These are phyloP conservation scores for Cucurbita ficifolia DNA, from an alignment of 306 rosid species.

Conservation along the genomic window DNA sequence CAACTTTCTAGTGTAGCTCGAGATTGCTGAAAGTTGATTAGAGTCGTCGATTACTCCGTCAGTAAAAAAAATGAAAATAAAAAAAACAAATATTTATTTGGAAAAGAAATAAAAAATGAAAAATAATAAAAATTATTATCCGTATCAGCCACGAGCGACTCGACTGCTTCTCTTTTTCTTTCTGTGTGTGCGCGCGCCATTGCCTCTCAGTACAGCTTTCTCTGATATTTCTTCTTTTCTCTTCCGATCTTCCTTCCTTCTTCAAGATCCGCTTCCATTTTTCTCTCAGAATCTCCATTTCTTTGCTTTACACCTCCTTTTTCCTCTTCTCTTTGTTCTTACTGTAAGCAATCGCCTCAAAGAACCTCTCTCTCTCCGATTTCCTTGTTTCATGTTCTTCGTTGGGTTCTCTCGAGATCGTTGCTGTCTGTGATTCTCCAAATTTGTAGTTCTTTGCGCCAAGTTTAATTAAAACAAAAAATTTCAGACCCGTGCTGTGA, in stretches of 20 bases:
- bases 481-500: slow-evolving; percentile 20
- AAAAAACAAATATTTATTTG: too few species aligned
- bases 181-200: background rate
- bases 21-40: too few species aligned
- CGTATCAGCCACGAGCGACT: slow-evolving; percentile 3
- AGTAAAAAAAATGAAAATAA: too few species aligned
- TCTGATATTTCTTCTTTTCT: background rate
- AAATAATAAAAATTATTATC: background rate
- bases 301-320: background rate
- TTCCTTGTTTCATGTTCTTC: slow-evolving; percentile 1
- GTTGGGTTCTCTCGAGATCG: slow-evolving; percentile 22
- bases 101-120: background rate
- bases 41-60: too few species aligned
- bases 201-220: background rate
- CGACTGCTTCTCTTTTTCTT: background rate
- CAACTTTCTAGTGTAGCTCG: too few species aligned
- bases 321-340: background rate
- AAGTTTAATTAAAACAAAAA: background rate
- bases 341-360: background rate
- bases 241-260: background rate
- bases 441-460: slow-evolving; percentile 14
- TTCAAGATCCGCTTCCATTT: background rate
- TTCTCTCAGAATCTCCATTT: background rate
- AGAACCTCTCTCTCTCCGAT: background rate
- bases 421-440: slow-evolving; percentile 33